Evolutionary conservation across 768 basidiomycete genomes (phyloP).

Genomic region (Clavulina sp.): DNA sequence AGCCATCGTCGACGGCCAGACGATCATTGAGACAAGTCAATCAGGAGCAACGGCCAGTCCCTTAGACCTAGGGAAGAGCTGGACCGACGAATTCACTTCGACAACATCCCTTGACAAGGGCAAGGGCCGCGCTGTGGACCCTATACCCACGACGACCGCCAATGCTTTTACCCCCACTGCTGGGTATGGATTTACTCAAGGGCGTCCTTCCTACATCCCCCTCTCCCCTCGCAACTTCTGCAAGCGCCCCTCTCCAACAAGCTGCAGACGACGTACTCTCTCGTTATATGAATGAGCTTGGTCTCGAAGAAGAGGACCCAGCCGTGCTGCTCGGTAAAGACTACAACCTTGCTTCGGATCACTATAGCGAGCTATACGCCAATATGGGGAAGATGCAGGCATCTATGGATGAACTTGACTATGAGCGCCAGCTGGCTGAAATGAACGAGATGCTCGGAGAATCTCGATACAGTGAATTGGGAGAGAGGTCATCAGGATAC

Average conservation of each 20-base stretch:
- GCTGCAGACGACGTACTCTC: no score
- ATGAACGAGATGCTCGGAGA: no score
- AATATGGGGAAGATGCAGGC: conserved; percentile 54
- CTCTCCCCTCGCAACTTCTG: no score
- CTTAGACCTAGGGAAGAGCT: conserved; percentile 6
- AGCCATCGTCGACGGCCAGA: conserved; percentile 59
- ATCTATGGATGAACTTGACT: conserved; percentile 68
- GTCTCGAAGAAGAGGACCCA: neutral
- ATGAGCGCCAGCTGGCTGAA: conserved; percentile 1
- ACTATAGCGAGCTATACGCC: neutral
- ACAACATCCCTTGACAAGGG: no score
- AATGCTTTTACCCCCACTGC: no score
- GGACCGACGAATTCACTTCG: conserved; percentile 16
- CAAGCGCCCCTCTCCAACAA: no score
- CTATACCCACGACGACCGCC: conserved; percentile 9
- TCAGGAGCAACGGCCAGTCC: neutral
- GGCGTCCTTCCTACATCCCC: no score
- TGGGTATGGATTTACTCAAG: no score
- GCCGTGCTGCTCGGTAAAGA: neutral
- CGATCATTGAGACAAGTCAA: conserved; percentile 34
- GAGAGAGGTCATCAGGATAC: conserved; percentile 23
- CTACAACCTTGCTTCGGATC: neutral
- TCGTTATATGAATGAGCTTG: no score
- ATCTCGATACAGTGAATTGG: no score
- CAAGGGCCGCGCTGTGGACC: conserved; percentile 40